Conservation (phyloP, 2,329 filamentous ascomycete genomes). For the Alternaria sp. region DNA sequence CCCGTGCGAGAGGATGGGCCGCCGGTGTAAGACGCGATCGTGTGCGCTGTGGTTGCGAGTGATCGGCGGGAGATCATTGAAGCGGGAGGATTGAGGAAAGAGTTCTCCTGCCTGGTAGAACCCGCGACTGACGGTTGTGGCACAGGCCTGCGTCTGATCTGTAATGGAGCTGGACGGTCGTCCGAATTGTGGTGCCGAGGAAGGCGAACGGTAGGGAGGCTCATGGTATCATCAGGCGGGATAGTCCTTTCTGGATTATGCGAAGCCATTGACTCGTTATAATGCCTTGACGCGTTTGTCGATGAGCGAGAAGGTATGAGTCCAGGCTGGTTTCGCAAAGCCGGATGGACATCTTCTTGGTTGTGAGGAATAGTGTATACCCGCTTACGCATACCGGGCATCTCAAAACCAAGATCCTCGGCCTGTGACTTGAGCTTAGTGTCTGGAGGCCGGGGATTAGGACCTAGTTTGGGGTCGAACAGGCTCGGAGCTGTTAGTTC, state of each 20-base stretch:
- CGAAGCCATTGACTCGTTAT: neutral
- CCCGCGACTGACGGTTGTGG: neutral
- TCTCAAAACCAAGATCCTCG: conserved; percentile 7
- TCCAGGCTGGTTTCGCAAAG: neutral
- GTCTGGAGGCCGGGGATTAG: conserved; percentile 9
- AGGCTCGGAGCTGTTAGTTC: neutral
- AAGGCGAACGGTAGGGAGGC: neutral
- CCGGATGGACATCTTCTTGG: conserved; percentile 1
- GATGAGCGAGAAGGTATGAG: neutral
- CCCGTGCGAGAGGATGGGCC: neutral
- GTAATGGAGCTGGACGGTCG: neutral
- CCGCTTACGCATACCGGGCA: neutral
- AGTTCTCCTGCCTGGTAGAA: neutral
- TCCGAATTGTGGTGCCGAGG: neutral
- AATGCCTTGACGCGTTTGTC: neutral
- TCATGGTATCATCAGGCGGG: conserved; percentile 1
- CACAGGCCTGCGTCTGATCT: neutral
- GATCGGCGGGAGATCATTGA: neutral
- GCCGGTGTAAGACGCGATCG: conserved; percentile 13
- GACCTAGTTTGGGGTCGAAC: conserved; percentile 9
- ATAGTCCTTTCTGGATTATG: neutral
- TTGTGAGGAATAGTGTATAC: neutral
- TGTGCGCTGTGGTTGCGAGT: conserved; percentile 1
- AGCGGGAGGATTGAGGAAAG: neutral
- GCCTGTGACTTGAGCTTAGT: neutral